Evolutionary conservation across 176 grass and related monocot species (phyloP).

Genomic region (Oryza brachyantha): DNA sequence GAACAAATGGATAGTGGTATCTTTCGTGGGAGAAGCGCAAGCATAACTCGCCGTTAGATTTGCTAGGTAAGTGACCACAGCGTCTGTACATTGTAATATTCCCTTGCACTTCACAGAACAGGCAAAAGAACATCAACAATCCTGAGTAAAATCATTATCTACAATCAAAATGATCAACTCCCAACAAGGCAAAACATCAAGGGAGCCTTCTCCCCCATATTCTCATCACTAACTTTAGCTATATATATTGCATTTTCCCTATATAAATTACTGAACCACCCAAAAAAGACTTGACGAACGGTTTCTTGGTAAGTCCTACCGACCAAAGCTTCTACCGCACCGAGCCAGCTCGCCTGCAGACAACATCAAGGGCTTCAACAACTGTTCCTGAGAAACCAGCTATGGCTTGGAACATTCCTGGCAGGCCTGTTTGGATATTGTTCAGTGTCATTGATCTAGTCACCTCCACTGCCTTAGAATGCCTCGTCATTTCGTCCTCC

Average conservation of each 20-base stretch:
- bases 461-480: slow-evolving; percentile 77
- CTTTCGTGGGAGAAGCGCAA: neutral
- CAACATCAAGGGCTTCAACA: slow-evolving; percentile 63
- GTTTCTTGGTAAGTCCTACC: slow-evolving; percentile 9
- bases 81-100: slow-evolving; percentile 42
- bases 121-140: slow-evolving; percentile 27
- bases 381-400: slow-evolving; percentile 81
- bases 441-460: slow-evolving; percentile 91
- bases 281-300: neutral
- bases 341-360: slow-evolving; percentile 68
- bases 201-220: slow-evolving; percentile 27
- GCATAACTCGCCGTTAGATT: neutral
- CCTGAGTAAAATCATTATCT: slow-evolving; percentile 58
- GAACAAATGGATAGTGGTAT: neutral
- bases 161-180: slow-evolving; percentile 48
- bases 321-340: slow-evolving; percentile 40
- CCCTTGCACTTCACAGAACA: slow-evolving; percentile 35
- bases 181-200: slow-evolving; percentile 33
- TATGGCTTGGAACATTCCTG: slow-evolving; percentile 93
- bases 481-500: slow-evolving; percentile 87
- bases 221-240: slow-evolving; percentile 47
- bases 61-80: slow-evolving; percentile 39
- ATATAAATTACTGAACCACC: slow-evolving; percentile 40
- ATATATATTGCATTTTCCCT: slow-evolving; percentile 47
- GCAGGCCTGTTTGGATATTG: slow-evolving; percentile 96